Base-by-base conservation (phyloP, 306 rosid species). In the Fragaria nilgerrensis region DNA sequence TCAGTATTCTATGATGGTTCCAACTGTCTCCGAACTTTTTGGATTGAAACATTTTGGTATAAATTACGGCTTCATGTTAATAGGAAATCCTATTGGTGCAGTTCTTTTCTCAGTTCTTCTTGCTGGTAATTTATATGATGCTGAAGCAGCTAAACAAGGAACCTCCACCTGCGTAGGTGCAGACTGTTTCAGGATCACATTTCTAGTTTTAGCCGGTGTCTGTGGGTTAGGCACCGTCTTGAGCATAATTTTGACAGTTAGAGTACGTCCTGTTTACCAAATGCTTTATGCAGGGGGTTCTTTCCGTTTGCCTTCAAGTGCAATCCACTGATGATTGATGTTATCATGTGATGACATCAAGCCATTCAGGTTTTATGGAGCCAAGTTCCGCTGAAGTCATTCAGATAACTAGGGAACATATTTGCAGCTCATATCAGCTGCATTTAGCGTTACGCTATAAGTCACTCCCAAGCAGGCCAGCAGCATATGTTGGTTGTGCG, bases 91-190 rank as follows among this genome's bases (percentile, higher is more conserved):
- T 29, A 81, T 88, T 72, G 96, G 92, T 81, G 96, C 96, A 20
- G 47, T 89, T 72, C 76, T 92, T 80, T 90, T 90, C 87, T 87
- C 96, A 23, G 91, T 80, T 79, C 22, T 90, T 27, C 92, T 92
- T 44, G 89, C 92, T 64, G 90, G 90, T 53, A 79, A 67, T 68
- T 70, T 92, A 36, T 92, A 92, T 72, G 96, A 94, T 63, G 59
- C 78, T 16, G 96, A 94, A 88, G 98, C 98, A 66, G 81, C 85
- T 43, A 92, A 84, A 87, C 91, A 89, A 86, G 97, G 97, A 79
- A 78, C 61, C 1, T 83, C 91, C 74, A 84, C 92, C 34, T 90
- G 93, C 84, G 41, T 89, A 44, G 98, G 96, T 58, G 74, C 90
- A 29, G 34, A 75, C 75, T 94, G 98, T 86, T 92, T 89, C 87